Conservation (phyloP, 768 basidiomycete species). For the Xanthoconium purpureum region DNA sequence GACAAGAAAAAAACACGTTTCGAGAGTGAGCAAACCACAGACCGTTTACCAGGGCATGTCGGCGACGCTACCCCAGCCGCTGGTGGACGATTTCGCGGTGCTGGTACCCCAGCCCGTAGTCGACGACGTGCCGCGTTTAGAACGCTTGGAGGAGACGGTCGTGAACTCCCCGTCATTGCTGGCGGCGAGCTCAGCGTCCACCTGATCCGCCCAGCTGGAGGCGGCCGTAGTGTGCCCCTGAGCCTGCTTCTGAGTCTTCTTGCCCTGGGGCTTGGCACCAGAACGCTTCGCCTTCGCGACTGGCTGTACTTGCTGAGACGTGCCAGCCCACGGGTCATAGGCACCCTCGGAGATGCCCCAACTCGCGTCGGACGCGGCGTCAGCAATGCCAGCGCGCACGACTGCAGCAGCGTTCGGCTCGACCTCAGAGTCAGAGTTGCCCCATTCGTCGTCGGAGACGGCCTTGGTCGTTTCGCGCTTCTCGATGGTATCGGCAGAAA, state of each 20-base stretch:
- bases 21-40: background rate
- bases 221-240: background rate
- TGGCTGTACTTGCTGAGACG: background rate
- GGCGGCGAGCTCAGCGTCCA: constrained; percentile 17
- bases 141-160: constrained; percentile 11
- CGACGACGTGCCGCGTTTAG: constrained; percentile 13
- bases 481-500: constrained; percentile 25
- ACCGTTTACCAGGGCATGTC: constrained; percentile 25
- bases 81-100: constrained; percentile 16
- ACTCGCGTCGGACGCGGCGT: constrained; percentile 15
- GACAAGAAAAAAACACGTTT: background rate
- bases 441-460: constrained; percentile 20
- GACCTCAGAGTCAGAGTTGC: constrained; percentile 13
- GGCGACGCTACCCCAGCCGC: constrained; percentile 25
- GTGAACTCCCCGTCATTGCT: background rate
- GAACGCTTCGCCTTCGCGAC: constrained; percentile 4
- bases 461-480: constrained; percentile 17
- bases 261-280: background rate
- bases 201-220: constrained; percentile 29
- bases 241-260: constrained; percentile 4
- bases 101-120: constrained; percentile 10
- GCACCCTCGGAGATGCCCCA: constrained; percentile 22
- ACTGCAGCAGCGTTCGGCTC: constrained; percentile 6
- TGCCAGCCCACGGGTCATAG: constrained; percentile 22
- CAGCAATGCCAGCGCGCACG: background rate